Percentiles rank a stretch among this genome's conserved stretches.
These are phyloP conservation scores for Colletotrichum sp. DNA, from an alignment of 2,329 filamentous ascomycete species.

Conservation along the genomic window DNA sequence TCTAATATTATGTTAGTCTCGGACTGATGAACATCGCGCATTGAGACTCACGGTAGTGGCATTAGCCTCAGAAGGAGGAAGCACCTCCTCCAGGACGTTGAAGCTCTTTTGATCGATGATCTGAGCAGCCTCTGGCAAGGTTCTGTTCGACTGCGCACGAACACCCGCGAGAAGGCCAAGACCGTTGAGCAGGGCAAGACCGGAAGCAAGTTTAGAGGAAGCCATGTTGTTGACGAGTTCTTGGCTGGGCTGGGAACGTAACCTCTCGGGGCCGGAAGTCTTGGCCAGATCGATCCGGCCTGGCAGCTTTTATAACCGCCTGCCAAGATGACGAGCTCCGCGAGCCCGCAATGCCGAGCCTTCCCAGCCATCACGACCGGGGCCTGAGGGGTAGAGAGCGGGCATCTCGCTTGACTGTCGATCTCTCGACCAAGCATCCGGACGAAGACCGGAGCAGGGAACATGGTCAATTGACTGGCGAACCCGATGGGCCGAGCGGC, in stretches of 20 bases:
- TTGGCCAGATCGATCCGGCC: background rate
- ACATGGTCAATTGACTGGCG: too few relatives aligned
- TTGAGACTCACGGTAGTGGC: constrained; percentile 33
- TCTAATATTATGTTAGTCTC: constrained; percentile 22
- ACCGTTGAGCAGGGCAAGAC: constrained; percentile 27
- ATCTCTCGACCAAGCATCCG: background rate
- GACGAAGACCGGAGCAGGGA: background rate
- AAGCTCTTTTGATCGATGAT: constrained; percentile 49
- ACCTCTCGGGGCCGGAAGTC: background rate
- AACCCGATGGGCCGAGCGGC: background rate
- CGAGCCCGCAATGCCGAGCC: background rate
- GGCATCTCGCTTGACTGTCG: background rate
- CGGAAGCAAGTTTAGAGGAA: background rate
- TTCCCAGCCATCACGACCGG: background rate
- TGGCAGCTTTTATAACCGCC: background rate
- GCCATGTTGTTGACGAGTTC: background rate
- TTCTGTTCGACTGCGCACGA: constrained; percentile 18
- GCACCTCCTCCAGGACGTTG: constrained; percentile 43
- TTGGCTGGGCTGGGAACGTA: background rate
- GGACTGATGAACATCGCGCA: background rate
- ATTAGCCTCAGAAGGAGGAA: constrained; percentile 39
- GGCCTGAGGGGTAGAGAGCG: background rate
- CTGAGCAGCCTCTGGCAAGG: constrained; percentile 33
- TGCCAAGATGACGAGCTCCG: background rate
- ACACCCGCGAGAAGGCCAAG: background rate